Conservation (phyloP, 345 rosid species). For the Aquilaria malaccensis region DNA sequence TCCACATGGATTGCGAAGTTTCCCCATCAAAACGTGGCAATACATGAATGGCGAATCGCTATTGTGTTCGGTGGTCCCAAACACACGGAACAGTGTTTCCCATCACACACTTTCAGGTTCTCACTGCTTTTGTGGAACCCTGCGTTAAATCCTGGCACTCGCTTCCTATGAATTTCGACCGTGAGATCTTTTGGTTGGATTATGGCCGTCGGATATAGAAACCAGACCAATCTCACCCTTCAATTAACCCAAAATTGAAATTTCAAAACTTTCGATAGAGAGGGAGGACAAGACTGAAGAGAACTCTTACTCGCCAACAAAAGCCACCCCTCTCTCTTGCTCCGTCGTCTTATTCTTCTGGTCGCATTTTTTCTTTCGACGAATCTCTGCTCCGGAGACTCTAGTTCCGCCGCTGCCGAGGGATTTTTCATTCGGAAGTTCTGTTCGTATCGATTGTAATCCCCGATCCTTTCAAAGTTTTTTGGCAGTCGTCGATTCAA, state of each 20-base stretch:
- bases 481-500: background rate
- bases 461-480: background rate
- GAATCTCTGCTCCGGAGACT: constrained; percentile 19
- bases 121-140: constrained; percentile 24
- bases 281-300: constrained; percentile 41
- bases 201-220: constrained; percentile 31
- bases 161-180: constrained; percentile 50
- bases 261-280: constrained; percentile 80
- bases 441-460: constrained; percentile 8
- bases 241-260: constrained; percentile 49
- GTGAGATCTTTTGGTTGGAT: constrained; percentile 28
- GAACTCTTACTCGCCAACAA: constrained; percentile 5
- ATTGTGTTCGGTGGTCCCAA: background rate
- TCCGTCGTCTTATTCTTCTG: constrained; percentile 10
- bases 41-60: background rate
- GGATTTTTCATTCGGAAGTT: constrained; percentile 12
- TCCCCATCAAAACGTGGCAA: constrained; percentile 18
- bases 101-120: background rate
- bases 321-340: constrained; percentile 25
- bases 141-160: constrained; percentile 29
- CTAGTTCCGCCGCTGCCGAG: constrained; percentile 1
- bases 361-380: constrained; percentile 12
- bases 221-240: constrained; percentile 45
- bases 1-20: too few relatives aligned
- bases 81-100: background rate